Base-by-base conservation (phyloP, 73 alveolate genomes). In the Durusdinium trenchii region DNA sequence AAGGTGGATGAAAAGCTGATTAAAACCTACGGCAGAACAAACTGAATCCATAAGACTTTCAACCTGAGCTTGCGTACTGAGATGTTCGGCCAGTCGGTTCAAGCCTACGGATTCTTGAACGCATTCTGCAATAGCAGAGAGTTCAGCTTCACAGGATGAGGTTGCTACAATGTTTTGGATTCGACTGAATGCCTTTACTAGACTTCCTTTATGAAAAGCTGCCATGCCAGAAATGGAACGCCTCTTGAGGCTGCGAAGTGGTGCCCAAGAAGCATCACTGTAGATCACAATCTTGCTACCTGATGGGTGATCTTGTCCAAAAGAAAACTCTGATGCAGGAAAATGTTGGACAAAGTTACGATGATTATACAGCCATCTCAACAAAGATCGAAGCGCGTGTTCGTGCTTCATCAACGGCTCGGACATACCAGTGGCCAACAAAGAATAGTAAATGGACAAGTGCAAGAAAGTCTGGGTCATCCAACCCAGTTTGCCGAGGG, bases 211-310 rank as follows among this genome's bases (percentile, higher is more conserved):
- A n/a, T n/a, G 38, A 51, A 71, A 71, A 38, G 26, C 3, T 3
- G 5, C 48, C 26, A 16, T 9, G 6, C 84, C 84, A 6, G 52
- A 14, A 6, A 71, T 71, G 84, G 84, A 71, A 18, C 84, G 14
- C 51, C 84, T 71, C 3, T 36, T 6, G 30, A 71, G 26, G 36
- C 32, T 6, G 12, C 26, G 9, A 3, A 71, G 48, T 12, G 84
- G 84, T 71, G 84, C 84, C 84, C 84, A 71, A 71, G 36, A 6
- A n/a, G 84, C 84, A 71, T 71, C 84, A n/a, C 52, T 36, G 26
- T 71, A 71, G 28, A 38, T 38, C n/a, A n/a, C n/a, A n/a, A n/a
- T n/a, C n/a, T n/a, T n/a, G n/a, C n/a, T n/a, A n/a, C n/a, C n/a
- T n/a, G n/a, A n/a, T n/a, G 38, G 6, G 18, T 36, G 26, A 3